Base-by-base conservation (phyloP, 1,139 yeast species). In the Hansenula lynferdii region DNA sequence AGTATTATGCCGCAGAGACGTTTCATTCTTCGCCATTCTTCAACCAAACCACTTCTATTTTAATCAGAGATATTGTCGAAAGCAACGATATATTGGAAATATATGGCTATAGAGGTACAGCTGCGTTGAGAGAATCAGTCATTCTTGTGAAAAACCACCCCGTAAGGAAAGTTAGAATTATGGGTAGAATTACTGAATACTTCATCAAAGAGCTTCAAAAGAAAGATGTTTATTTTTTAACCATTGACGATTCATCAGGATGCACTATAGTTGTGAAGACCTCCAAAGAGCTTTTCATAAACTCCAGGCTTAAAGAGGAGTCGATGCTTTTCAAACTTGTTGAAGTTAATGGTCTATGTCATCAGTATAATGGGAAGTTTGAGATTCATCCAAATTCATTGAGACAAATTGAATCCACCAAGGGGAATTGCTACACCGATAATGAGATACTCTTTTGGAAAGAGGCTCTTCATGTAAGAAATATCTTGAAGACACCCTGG, bases 121-220 rank as follows among this genome's bases (percentile, higher is more conserved):
- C 32, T 5, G 42, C 51, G 0, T 32, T 41, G 6, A 34, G 18
- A 2, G 37, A 53, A 1, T 45, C 47, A 12, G 50, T 57, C 2
- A 34, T 59, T 1, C 33, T 67, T 45, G 42, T 62, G 9, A 50
- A 53, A 3, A 70, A 70, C 42, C 64, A 68, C 49, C 75, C 75
- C 0, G 38, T 69, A 1, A 44, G 47, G 20, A 44, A 41, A 8
- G 49, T 67, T 0, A 40, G 44, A 12, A 41, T 70, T 0, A 43
- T 51, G 24, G 75, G 73, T 0, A 51, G 58, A 21, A 47, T 70
- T 3, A 36, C 52, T 2, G 51, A 54, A 19, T 58, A 51, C 28
- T 42, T 36, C 11, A 25, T 42, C 7, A 49, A 40, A 33, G 44
- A 47, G 33, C 39, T 44, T 22, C 47, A 38, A 24, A 41, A 35